Evolutionary conservation across 2,329 filamentous ascomycete species (phyloP), one percentile per base, ranked within the genome.

Genomic region (Xylaria sp.): DNA sequence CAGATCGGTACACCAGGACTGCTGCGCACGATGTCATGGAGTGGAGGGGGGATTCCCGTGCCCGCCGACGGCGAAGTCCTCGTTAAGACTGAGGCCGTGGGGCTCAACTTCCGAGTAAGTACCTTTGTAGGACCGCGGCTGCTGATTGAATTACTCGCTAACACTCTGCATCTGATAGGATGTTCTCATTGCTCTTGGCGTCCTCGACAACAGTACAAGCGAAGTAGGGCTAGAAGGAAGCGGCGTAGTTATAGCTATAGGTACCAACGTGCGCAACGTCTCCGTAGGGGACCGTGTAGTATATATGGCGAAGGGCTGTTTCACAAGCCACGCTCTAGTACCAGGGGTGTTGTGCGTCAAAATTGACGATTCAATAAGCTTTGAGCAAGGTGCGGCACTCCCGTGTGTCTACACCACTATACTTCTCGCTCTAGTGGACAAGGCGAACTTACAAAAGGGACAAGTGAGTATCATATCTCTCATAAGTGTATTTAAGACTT

Each of bases 91-190:
- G 21, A 42, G 19, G 55, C 63, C 1, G 63, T 66, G 3, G 63
- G 67, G 7, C 58, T 69, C 49, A 69, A 67, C 45, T 68, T 66
- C 61, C 64, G 59, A 43, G 63, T 61, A 45, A 19, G 61, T 55
- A 23, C n/a, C n/a, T n/a, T n/a, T n/a, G n/a, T n/a, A n/a, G n/a
- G n/a, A n/a, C n/a, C n/a, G n/a, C n/a, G n/a, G n/a, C n/a, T n/a
- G n/a, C n/a, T n/a, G n/a, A n/a, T n/a, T n/a, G n/a, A n/a, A 40
- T 25, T 6, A 42, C 12, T 5, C n/a, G 15, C 14, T 42, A n/a
- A 42, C 38, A 42, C 28, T 38, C 14, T 38, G 37, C n/a, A 42
- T 9, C 7, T 42, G 4, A 17, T n/a, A 60, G 58, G 46, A 54
- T 46, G 60, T 33, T 4, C 33, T 43, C 14, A 49, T 56, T 33